These are phyloP conservation scores for Pelargonium fulgidum DNA, from an alignment of 441 rosid genomes.

Conservation along the genomic window DNA sequence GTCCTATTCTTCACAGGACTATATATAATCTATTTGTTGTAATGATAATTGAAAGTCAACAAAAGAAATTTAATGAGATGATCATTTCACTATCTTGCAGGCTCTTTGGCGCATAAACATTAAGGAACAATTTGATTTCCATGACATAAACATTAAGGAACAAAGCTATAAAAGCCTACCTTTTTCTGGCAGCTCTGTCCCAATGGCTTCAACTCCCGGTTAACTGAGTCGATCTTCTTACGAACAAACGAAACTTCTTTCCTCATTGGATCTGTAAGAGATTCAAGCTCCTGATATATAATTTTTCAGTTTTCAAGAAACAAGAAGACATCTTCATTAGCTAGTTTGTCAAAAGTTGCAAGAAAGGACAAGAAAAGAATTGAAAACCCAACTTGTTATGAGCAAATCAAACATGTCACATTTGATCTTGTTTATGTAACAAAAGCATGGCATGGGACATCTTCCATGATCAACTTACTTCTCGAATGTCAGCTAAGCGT, in stretches of 20 bases:
- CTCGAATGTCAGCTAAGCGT: constrained; percentile 55
- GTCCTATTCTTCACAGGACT: too few species aligned
- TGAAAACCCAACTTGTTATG: not conserved
- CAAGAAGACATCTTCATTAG: not conserved
- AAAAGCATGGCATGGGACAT: not conserved
- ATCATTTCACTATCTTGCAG: too few species aligned
- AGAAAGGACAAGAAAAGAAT: too few species aligned
- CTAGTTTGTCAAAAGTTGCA: too few species aligned
- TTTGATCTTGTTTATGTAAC: too few species aligned
- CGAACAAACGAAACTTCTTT: constrained; percentile 59
- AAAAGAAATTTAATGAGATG: too few species aligned
- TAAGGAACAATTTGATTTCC: not conserved
- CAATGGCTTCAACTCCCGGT: constrained; percentile 65
- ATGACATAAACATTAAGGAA: not conserved
- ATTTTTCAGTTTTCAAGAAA: not conserved
- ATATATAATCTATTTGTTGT: not conserved
- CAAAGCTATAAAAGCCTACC: constrained; percentile 29
- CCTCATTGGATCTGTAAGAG: constrained; percentile 76
- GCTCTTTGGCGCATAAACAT: too few species aligned
- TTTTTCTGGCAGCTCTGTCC: constrained; percentile 73
- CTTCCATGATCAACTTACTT: constrained; percentile 33
- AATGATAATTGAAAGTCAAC: too few species aligned
- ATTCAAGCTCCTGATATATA: constrained; percentile 66
- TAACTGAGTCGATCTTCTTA: constrained; percentile 57
- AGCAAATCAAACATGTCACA: too few species aligned